Base-by-base conservation (phyloP, 306 rosid genomes). In the Parietaria judaica region DNA sequence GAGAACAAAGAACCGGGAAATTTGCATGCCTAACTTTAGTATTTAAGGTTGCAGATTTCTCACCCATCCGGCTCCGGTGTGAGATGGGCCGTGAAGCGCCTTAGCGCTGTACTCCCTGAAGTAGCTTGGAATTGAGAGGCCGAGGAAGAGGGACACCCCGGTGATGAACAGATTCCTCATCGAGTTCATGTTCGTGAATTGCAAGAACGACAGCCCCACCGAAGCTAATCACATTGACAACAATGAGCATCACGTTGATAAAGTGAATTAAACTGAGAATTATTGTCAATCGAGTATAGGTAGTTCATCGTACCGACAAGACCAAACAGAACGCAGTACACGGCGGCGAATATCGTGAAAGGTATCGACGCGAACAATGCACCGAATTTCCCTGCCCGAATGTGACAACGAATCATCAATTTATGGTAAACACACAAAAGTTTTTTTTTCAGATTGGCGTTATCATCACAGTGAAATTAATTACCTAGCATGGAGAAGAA, bases 121-220 rank as follows among this genome's bases (percentile, higher is more conserved):
- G 69, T 88, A 94, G 70, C 81, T 94, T 1, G 99, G 97, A 68
- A 94, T 66, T 48, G 99, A 94, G 51, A 94, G 70, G 11, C 99
- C 99, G 64, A 94, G 78, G 88, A 81, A 94, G 66, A 94, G 83
- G 45, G 99, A 66, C 48, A 94, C 94, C 0, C 95, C 99, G 1
- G 81, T 74, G 49, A 94, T 88, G 64, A 94, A 89, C 63, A 94
- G 97, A 78, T 89, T 94, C 73, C 99, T 84, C 97, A 83, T 72
- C 44, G 99, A 94, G 73, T 94, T 94, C 99, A 94, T 88, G 86
- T 94, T 94, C 64, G 99, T 94, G 75, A 94, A 94, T 76, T 94
- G 99, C 95, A 94, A 75, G 81, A 94, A 88, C 62, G 99, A 94
- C 65, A 94, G 78, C 58, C 99, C 99, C 65, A 94, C 99, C 8